Conservation (phyloP, 129 eudicot genomes). For the Artemisia tridentata region DNA sequence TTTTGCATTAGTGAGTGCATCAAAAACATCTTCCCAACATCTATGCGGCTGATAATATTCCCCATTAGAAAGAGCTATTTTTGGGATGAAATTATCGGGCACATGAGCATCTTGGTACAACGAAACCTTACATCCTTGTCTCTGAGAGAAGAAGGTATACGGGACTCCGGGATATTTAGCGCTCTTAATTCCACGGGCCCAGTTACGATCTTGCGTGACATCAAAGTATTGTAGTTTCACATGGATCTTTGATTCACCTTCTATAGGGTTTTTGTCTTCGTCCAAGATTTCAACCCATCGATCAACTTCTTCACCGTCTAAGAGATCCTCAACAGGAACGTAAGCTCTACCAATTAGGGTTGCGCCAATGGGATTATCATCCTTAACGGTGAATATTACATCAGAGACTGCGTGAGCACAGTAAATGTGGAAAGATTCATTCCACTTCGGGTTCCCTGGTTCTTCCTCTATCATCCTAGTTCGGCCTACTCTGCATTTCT, state of each 20-base stretch:
- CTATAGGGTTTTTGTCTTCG: constrained; percentile 53
- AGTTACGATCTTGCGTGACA: constrained; percentile 60
- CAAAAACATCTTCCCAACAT: constrained; percentile 82
- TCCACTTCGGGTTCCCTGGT: constrained; percentile 64
- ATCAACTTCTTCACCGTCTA: constrained; percentile 61
- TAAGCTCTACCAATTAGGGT: constrained; percentile 72
- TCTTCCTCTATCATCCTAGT: constrained; percentile 56
- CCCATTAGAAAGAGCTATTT: constrained; percentile 59
- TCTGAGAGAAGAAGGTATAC: constrained; percentile 58
- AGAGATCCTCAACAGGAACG: constrained; percentile 55
- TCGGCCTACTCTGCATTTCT: constrained; percentile 72
- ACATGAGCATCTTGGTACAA: constrained; percentile 80
- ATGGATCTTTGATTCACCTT: constrained; percentile 63
- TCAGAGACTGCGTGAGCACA: constrained; percentile 60
- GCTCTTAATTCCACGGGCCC: constrained; percentile 56
- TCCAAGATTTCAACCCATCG: constrained; percentile 69
- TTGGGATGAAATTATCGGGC: constrained; percentile 63
- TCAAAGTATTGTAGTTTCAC: constrained; percentile 65
- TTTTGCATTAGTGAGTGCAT: constrained; percentile 66
- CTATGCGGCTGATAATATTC: constrained; percentile 59
- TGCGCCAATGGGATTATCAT: constrained; percentile 68
- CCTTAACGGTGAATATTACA: constrained; percentile 72
- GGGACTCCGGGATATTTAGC: constrained; percentile 75
- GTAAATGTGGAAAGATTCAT: constrained; percentile 72
- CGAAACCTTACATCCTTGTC: constrained; percentile 59